A percentile compares a stretch with the other conserved stretches of the same genome.
Conservation (phyloP, 2,329 filamentous ascomycete species). For the Fusarium transvaalense region DNA sequence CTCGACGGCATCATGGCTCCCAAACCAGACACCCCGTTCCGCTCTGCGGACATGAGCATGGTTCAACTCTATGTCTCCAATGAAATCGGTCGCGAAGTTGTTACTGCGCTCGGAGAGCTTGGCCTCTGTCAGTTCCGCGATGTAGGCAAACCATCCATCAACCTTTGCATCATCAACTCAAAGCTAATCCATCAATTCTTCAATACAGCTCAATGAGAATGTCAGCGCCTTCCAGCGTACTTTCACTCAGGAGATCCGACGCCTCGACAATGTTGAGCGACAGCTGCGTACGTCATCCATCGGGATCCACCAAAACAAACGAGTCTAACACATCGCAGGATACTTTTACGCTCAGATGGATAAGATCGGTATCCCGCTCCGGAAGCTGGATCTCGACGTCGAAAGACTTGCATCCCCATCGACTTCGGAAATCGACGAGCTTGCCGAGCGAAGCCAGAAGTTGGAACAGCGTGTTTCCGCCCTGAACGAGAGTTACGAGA, state of each 20-base stretch:
- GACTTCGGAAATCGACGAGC: conserved; percentile 95
- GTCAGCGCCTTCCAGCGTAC: conserved; percentile 96
- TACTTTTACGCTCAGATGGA: conserved; percentile 98
- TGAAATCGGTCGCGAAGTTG: conserved; percentile 97
- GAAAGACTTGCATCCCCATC: conserved; percentile 88
- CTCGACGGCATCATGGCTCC: conserved; percentile 67
- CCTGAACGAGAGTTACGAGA: conserved; percentile 98
- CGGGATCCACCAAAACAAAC: conserved; percentile 22
- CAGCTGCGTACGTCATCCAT: conserved; percentile 81
- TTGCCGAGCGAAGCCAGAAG: conserved; percentile 90
- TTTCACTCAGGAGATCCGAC: conserved; percentile 96
- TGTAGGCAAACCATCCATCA: conserved; percentile 67
- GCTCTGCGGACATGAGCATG: conserved; percentile 99
- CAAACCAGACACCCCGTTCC: conserved; percentile 93
- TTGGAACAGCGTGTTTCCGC: conserved; percentile 92
- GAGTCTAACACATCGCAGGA: conserved; percentile 64
- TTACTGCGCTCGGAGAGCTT: conserved; percentile 95
- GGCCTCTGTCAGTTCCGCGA: conserved; percentile 97
- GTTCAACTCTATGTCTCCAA: conserved; percentile 99
- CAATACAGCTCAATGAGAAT: conserved; percentile 84
- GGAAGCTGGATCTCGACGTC: conserved; percentile 90
- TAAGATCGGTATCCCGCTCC: conserved; percentile 86
- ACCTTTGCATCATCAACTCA: conserved; percentile 18
- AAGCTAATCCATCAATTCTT: conserved; percentile 32
- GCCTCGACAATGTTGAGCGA: conserved; percentile 97